Evolutionary conservation across 352 stramenopile species (phyloP).

Genomic region (Phytopythium chamaehyphon): DNA sequence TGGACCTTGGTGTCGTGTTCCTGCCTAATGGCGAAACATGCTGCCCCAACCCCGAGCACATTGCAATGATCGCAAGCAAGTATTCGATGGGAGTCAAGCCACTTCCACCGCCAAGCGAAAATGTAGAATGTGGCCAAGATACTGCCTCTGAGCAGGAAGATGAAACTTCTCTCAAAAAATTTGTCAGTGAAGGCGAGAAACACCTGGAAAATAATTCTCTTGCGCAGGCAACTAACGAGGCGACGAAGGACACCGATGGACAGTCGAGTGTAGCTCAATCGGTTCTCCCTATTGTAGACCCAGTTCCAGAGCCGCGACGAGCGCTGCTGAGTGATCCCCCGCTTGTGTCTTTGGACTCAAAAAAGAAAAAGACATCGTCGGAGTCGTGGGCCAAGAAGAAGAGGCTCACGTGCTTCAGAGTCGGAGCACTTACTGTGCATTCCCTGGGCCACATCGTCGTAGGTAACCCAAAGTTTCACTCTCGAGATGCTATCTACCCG

Average conservation of each 20-base stretch:
- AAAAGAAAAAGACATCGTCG: conserved; percentile 53
- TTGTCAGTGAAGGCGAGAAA: background rate
- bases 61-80: conserved; percentile 42
- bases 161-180: background rate
- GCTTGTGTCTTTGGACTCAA: conserved; percentile 44
- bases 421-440: conserved; percentile 79
- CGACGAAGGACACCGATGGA: too few species aligned
- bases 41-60: conserved; percentile 46
- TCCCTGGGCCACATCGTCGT: conserved; percentile 78
- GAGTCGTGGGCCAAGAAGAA: conserved; percentile 40
- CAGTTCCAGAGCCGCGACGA: conserved; percentile 32
- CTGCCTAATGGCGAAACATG: conserved; percentile 66
- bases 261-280: conserved; percentile 1
- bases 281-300: conserved; percentile 47
- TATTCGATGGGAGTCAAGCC: background rate
- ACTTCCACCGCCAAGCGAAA: too few species aligned
- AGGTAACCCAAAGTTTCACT: conserved; percentile 84
- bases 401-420: conserved; percentile 53
- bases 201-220: background rate
- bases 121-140: background rate
- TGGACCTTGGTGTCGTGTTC: conserved; percentile 70
- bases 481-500: conserved; percentile 82
- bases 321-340: conserved; percentile 43
- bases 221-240: too few species aligned
- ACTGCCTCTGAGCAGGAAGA: background rate